phyloP scores from a whole-genome alignment of 768 basidiomycete genomes.

The Lactarius hatsudake region DNA sequence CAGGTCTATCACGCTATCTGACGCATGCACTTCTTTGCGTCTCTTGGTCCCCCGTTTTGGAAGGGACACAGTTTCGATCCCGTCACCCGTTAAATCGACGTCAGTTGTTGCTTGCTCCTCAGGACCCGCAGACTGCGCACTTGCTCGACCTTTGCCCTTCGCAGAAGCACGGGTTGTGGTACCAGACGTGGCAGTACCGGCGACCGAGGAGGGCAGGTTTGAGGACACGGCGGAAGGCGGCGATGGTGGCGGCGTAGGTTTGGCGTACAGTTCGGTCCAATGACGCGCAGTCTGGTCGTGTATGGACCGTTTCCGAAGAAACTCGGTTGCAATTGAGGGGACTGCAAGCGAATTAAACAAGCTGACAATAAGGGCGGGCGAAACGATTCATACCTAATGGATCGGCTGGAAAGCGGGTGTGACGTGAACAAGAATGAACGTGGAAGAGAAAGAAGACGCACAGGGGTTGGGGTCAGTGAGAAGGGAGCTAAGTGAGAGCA shows the following conservation, averaged over 20 bases:
- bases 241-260: conserved; percentile 10
- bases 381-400: conserved; percentile 22
- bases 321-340: conserved; percentile 35
- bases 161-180: not conserved
- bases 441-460: conserved; percentile 41
- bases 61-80: conserved; percentile 8
- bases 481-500: conserved; percentile 88
- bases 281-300: conserved; percentile 43
- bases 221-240: not conserved
- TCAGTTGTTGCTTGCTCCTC: conserved; percentile 13
- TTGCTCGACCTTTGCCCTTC: conserved; percentile 27
- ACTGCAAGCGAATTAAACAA: conserved; percentile 25
- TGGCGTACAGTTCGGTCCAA: conserved; percentile 39
- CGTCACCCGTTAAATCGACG: conserved; percentile 23
- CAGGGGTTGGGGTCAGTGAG: conserved; percentile 93
- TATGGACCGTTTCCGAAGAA: conserved; percentile 33
- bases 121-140: not conserved
- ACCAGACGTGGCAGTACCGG: not conserved
- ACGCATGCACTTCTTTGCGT: conserved; percentile 7
- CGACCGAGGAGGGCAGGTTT: not conserved
- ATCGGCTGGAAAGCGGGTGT: conserved; percentile 20
- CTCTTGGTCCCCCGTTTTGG: conserved; percentile 24
- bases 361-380: not conserved
- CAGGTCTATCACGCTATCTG: conserved; percentile 21
- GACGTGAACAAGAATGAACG: not conserved